Percentiles rank a stretch among this genome's conserved stretches.
Conservation (phyloP, 2,329 filamentous ascomycete genomes). For the Aspergillus sp. region DNA sequence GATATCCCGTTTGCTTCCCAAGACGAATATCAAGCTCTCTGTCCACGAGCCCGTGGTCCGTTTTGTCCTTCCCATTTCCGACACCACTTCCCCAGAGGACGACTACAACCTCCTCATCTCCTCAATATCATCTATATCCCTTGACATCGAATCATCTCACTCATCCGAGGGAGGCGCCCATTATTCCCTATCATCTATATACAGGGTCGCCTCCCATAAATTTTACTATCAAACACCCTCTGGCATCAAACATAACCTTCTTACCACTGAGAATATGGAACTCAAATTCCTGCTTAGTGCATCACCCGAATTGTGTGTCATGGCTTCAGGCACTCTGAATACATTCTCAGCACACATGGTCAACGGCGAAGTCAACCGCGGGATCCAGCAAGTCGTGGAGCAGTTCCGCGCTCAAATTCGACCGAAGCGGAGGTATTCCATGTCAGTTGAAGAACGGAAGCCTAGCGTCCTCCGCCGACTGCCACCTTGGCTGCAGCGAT, state of each 20-base stretch:
- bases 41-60: slow-evolving; percentile 95
- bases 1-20: slow-evolving; percentile 88
- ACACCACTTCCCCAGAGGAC: slow-evolving; percentile 61
- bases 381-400: slow-evolving; percentile 85
- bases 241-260: slow-evolving; percentile 80
- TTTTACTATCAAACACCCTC: slow-evolving; percentile 92
- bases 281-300: slow-evolving; percentile 84
- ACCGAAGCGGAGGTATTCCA: slow-evolving; percentile 59
- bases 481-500: slow-evolving; percentile 82
- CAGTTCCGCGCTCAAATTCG: slow-evolving; percentile 76
- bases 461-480: slow-evolving; percentile 76
- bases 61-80: slow-evolving; percentile 81
- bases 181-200: slow-evolving; percentile 81
- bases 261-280: slow-evolving; percentile 87
- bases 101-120: slow-evolving; percentile 96
- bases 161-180: slow-evolving; percentile 80
- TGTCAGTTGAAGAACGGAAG: slow-evolving; percentile 56
- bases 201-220: slow-evolving; percentile 82
- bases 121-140: slow-evolving; percentile 87
- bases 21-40: slow-evolving; percentile 92
- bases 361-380: slow-evolving; percentile 88
- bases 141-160: slow-evolving; percentile 96
- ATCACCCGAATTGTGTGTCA: slow-evolving; percentile 81
- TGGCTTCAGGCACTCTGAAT: slow-evolving; percentile 77
- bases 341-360: slow-evolving; percentile 90